Evolutionary conservation across 1,284 basidiomycete species (phyloP).

Genomic region (Blastosporella zonata): DNA sequence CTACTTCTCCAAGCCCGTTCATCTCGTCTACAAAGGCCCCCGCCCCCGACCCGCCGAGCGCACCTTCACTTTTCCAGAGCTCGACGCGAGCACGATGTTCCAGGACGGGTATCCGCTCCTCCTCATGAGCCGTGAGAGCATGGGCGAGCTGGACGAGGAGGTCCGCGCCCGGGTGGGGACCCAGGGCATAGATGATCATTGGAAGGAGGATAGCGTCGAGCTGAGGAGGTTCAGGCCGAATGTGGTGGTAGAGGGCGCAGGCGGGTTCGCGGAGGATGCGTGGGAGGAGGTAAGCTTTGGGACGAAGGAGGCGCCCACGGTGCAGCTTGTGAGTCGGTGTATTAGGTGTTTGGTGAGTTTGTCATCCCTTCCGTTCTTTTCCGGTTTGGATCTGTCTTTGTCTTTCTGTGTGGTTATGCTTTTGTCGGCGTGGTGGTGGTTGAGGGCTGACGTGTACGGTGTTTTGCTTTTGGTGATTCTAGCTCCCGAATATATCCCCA

Average conservation of each 20-base stretch:
- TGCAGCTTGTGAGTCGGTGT: slow-evolving; percentile 65
- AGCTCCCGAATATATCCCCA: slow-evolving; percentile 74
- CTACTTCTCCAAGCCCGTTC: slow-evolving; percentile 58
- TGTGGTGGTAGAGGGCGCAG: slow-evolving; percentile 59
- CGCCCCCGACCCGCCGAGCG: slow-evolving; percentile 47
- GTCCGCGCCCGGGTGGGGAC: slow-evolving; percentile 47
- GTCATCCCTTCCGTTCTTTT: neutral
- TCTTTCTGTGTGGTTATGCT: no score
- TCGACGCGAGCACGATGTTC: slow-evolving; percentile 54
- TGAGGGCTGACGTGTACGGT: neutral
- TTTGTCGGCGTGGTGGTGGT: no score
- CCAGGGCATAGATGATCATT: slow-evolving; percentile 56
- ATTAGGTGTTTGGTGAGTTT: slow-evolving; percentile 64
- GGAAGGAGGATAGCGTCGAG: slow-evolving; percentile 50
- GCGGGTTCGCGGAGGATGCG: slow-evolving; percentile 46
- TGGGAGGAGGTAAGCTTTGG: slow-evolving; percentile 58
- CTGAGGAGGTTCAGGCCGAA: slow-evolving; percentile 75
- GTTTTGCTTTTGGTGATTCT: neutral
- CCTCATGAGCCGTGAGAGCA: slow-evolving; percentile 63
- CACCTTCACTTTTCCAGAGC: slow-evolving; percentile 51
- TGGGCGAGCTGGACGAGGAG: slow-evolving; percentile 44
- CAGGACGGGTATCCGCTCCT: slow-evolving; percentile 74
- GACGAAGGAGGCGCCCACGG: slow-evolving; percentile 32
- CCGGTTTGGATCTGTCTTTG: no score
- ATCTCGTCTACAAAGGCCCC: slow-evolving; percentile 66